Conservation (phyloP, 2,329 filamentous ascomycete species). For the Fusarium goolgardi region DNA sequence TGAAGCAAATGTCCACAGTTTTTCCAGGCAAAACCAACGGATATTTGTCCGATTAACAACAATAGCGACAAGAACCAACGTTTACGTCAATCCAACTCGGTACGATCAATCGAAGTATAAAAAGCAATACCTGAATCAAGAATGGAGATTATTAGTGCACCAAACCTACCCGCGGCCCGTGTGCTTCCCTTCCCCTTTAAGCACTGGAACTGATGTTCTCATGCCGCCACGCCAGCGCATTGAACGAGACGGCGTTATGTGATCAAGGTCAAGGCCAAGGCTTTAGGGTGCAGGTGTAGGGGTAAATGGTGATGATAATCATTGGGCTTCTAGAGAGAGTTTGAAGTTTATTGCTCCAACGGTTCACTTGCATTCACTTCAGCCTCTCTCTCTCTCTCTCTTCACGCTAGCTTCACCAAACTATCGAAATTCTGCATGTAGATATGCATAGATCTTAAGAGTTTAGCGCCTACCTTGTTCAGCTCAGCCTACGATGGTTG, state of each 20-base stretch:
- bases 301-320: conserved; percentile 5
- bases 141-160: conserved; percentile 19
- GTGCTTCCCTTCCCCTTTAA: conserved; percentile 26
- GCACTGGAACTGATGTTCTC: conserved; percentile 1
- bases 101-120: background rate
- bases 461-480: conserved; percentile 34
- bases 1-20: conserved; percentile 24
- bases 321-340: conserved; percentile 4
- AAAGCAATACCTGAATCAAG: background rate
- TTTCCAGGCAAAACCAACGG: conserved; percentile 7
- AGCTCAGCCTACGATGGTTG: conserved; percentile 13
- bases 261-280: conserved; percentile 9
- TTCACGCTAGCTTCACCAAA: conserved; percentile 29
- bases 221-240: conserved; percentile 26
- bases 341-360: conserved; percentile 12
- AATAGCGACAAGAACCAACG: background rate
- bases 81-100: background rate
- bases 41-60: background rate
- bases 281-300: background rate
- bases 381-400: background rate
- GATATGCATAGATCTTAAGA: conserved; percentile 6
- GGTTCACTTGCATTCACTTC: background rate
- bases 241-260: background rate
- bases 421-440: conserved; percentile 28
- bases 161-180: conserved; percentile 39